Base-by-base conservation (phyloP, 371 early-diverging fungal species). In the Batkoa obscura region DNA sequence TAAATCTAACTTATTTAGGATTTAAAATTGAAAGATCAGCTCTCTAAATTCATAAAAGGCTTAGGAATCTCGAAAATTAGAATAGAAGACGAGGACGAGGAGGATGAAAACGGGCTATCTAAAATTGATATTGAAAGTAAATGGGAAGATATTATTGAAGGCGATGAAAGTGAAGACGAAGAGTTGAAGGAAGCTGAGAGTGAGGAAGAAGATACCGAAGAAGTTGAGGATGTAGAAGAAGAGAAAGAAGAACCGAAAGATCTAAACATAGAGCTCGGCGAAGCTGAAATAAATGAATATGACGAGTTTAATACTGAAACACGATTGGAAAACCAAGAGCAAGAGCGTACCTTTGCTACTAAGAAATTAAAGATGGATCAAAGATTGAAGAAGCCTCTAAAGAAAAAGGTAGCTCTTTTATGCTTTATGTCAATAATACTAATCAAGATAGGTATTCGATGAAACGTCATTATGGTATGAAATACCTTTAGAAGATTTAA, bases 391-490 rank as follows among this genome's bases (percentile, higher is more conserved):
- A 30, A 36, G 9, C n/a, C 33, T 12, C 37, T 56, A n/a, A n/a
- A 32, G 12, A 45, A 30, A 37, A 46, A 34, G 30, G 47, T 56
- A 15, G 32, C 13, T 15, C 9, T 43, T 30, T 42, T 17, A 10
- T 56, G 12, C 10, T 31, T 43, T 53, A 41, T 39, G 8, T 47
- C 17, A 9, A 13, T 47, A 13, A 17, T 8, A 9, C 17, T 13
- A 13, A 6, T 23, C 17, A 13, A 13, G 8, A 8, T 42, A 56
- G 56, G 35, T 56, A 32, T 1, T 56, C 38, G 48, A 56, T 15
- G 48, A 33, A 17, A 56, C 15, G 17, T 36, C 57, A 3, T 6
- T 31, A 2, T 56, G 57, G 57, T 47, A 56, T 56, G 47, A 56
- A 38, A 12, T 46, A 9, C 30, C 48, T 10, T 37, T 56, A 10